Percentiles rank a stretch among this genome's conserved stretches.
These are phyloP conservation scores for Arthroderma uncinatum DNA, from an alignment of 2,329 filamentous ascomycete genomes.

Conservation along the genomic window DNA sequence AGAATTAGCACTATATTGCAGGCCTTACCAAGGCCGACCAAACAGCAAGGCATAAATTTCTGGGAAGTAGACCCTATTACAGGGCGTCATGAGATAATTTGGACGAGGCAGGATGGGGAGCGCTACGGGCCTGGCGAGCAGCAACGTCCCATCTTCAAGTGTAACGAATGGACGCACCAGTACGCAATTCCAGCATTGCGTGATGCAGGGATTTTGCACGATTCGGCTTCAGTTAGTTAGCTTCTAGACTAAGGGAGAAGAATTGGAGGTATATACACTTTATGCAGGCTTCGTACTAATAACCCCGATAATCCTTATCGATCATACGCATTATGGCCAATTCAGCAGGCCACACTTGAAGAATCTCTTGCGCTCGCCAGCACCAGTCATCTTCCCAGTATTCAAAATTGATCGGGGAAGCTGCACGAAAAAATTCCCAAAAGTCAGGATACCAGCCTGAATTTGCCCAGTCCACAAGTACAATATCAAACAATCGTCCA, in stretches of 20 bases:
- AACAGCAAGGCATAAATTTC: constrained; percentile 14
- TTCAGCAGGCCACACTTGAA: constrained; percentile 23
- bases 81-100: constrained; percentile 10
- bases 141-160: constrained; percentile 13
- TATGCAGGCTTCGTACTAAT: no score
- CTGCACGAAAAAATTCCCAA: constrained; percentile 23
- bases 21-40: constrained; percentile 11
- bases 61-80: constrained; percentile 10
- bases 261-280: no score
- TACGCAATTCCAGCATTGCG: constrained; percentile 15
- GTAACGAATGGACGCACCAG: constrained; percentile 14
- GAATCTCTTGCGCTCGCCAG: constrained; percentile 21
- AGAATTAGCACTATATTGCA: constrained; percentile 10
- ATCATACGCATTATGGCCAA: constrained; percentile 21
- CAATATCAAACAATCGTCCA: constrained; percentile 22
- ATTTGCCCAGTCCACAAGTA: constrained; percentile 22
- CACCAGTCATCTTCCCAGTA: constrained; percentile 23
- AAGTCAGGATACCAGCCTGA: constrained; percentile 23
- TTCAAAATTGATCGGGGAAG: constrained; percentile 11
- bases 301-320: constrained; percentile 16
- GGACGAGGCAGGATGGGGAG: constrained; percentile 13
- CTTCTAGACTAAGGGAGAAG: no score
- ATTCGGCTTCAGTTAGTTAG: no score
- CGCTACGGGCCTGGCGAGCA: constrained; percentile 12
- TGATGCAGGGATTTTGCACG: constrained; percentile 11